phyloP scores from a whole-genome alignment of 2,329 filamentous ascomycete genomes.

The Colletotrichum lini region DNA sequence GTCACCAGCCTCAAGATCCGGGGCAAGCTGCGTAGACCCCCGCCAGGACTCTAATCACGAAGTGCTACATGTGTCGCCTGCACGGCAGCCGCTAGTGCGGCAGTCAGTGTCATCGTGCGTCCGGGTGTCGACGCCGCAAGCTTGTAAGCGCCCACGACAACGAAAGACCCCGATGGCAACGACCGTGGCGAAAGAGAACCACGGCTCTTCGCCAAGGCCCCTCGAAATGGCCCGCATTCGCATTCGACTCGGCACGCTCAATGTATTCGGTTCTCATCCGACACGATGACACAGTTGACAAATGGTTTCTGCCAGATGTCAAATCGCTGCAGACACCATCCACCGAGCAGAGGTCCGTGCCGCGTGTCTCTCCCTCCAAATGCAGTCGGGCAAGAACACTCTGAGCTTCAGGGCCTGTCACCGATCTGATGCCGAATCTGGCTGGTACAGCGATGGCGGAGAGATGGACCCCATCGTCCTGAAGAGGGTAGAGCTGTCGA shows the following conservation, averaged over 20 bases:
- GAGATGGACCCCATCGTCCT: neutral
- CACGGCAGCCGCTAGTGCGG: slow-evolving; percentile 12
- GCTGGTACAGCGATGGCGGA: slow-evolving; percentile 12
- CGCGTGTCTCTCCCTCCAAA: neutral
- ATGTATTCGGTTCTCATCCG: neutral
- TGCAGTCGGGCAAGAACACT: neutral
- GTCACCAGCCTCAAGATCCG: neutral
- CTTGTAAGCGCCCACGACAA: neutral
- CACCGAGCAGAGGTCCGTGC: slow-evolving; percentile 16
- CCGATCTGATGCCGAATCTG: slow-evolving; percentile 5
- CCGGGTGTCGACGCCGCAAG: neutral
- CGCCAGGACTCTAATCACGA: slow-evolving; percentile 6
- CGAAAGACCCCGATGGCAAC: neutral
- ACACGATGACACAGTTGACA: slow-evolving; percentile 24
- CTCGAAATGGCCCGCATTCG: neutral
- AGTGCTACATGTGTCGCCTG: neutral
- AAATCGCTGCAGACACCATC: slow-evolving; percentile 8
- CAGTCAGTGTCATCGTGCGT: slow-evolving; percentile 25
- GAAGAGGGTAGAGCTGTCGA: slow-evolving; percentile 4
- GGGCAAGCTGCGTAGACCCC: neutral
- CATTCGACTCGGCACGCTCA: neutral
- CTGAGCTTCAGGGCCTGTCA: neutral
- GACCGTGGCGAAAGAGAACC: neutral
- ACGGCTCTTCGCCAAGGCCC: no score
- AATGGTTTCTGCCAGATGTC: slow-evolving; percentile 24